Evolutionary conservation across 2,329 filamentous ascomycete genomes (phyloP).

Genomic region (Curvularia hawaiiensis): DNA sequence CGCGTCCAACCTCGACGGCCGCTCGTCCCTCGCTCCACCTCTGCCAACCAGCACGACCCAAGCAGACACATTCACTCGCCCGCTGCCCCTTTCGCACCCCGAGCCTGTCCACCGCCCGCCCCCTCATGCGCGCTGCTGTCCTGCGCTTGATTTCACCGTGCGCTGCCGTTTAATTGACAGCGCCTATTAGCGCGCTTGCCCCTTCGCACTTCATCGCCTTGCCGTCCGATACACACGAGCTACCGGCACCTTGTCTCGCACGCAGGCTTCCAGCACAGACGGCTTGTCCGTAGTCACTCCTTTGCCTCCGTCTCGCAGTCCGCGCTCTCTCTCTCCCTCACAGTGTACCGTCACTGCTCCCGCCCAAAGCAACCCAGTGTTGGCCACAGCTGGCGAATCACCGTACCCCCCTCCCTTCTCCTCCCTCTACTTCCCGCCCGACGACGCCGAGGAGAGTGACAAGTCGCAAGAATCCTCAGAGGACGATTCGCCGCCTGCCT

Average conservation of each 20-base stretch:
- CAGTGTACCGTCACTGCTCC: slow-evolving; percentile 37
- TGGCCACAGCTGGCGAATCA: slow-evolving; percentile 57
- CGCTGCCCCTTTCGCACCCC: slow-evolving; percentile 15
- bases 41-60: slow-evolving; percentile 14
- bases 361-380: slow-evolving; percentile 43
- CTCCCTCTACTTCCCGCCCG: slow-evolving; percentile 63
- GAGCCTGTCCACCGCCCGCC: slow-evolving; percentile 7
- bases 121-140: slow-evolving; percentile 34
- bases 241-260: slow-evolving; percentile 52
- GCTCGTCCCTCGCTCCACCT: slow-evolving; percentile 21
- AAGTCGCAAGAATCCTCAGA: slow-evolving; percentile 47
- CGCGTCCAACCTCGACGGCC: slow-evolving; percentile 20
- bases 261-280: slow-evolving; percentile 48
- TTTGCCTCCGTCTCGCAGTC: slow-evolving; percentile 41
- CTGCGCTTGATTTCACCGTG: slow-evolving; percentile 26
- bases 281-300: slow-evolving; percentile 54
- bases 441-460: slow-evolving; percentile 54
- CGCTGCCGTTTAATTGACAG: slow-evolving; percentile 34
- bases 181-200: slow-evolving; percentile 36
- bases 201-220: slow-evolving; percentile 31
- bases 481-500: slow-evolving; percentile 53
- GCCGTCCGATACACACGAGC: slow-evolving; percentile 26
- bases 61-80: slow-evolving; percentile 17
- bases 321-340: slow-evolving; percentile 33
- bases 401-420: slow-evolving; percentile 66